A percentile compares a stretch with the other conserved stretches of the same genome.
Conservation (phyloP, 2,329 filamentous ascomycete species). For the Aureobasidium sp. region DNA sequence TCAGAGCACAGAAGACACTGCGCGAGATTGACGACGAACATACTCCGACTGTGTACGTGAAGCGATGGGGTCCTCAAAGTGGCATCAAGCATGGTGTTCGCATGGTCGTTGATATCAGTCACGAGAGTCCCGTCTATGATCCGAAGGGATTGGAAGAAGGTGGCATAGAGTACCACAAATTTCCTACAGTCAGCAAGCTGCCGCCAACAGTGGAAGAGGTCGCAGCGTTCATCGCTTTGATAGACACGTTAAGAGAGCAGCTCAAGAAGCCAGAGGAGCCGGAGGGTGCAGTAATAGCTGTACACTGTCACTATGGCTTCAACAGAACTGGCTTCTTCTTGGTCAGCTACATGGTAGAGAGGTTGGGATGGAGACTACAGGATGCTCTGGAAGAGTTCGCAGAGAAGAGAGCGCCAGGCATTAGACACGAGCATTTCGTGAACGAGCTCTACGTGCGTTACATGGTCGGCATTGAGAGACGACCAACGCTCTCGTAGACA, state of each 20-base stretch:
- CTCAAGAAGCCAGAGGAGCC: conserved; percentile 33
- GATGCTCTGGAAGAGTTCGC: conserved; percentile 76
- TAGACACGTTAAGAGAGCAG: conserved; percentile 40
- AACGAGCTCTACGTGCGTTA: conserved; percentile 79
- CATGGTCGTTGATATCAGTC: conserved; percentile 76
- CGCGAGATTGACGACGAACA: conserved; percentile 82
- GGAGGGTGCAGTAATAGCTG: conserved; percentile 53
- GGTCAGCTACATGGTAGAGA: conserved; percentile 82
- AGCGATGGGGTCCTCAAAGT: conserved; percentile 59
- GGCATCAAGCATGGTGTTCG: conserved; percentile 44
- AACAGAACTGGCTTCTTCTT: conserved; percentile 91
- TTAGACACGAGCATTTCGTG: conserved; percentile 82
- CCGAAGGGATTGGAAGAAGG: conserved; percentile 46
- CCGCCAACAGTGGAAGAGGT: conserved; percentile 63
- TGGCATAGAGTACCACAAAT: conserved; percentile 59
- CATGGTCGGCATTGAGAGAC: conserved; percentile 42
- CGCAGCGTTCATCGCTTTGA: conserved; percentile 50
- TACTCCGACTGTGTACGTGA: conserved; percentile 65
- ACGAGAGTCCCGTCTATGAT: conserved; percentile 86
- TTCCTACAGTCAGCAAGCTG: conserved; percentile 85
- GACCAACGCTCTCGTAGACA: conserved; percentile 17
- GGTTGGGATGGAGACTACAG: conserved; percentile 62
- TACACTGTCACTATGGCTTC: conserved; percentile 95
- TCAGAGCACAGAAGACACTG: conserved; percentile 88
- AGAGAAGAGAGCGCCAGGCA: conserved; percentile 66